Percentiles rank a stretch among this genome's conserved stretches.
phyloP scores from a whole-genome alignment of 768 basidiomycete genomes.

The Tylopilus cervinicoccineus region DNA sequence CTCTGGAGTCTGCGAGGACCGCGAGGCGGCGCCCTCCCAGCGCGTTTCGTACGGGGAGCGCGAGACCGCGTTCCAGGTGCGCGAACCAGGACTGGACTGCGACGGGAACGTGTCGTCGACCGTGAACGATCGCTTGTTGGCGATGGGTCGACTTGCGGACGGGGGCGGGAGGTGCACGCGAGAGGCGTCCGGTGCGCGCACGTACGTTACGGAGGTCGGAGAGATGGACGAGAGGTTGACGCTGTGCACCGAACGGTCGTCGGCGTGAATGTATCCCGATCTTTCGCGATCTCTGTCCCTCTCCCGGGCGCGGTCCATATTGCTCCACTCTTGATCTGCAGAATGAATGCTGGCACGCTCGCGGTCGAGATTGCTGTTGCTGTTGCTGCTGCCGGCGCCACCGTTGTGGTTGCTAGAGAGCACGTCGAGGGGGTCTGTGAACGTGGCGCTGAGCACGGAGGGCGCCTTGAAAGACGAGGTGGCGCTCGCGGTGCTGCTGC shows the following conservation, averaged over 20 bases:
- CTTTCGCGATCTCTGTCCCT: slow-evolving; percentile 22
- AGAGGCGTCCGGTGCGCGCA: slow-evolving; percentile 10
- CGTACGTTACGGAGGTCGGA: slow-evolving; percentile 12
- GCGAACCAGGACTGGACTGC: slow-evolving; percentile 21
- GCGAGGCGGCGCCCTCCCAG: slow-evolving; percentile 24
- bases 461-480: slow-evolving; percentile 45
- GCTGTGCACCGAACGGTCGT: slow-evolving; percentile 21
- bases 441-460: slow-evolving; percentile 37
- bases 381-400: not conserved
- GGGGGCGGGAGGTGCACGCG: slow-evolving; percentile 21
- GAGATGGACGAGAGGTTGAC: slow-evolving; percentile 7
- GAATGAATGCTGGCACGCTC: slow-evolving; percentile 26
- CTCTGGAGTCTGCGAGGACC: slow-evolving; percentile 30
- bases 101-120: slow-evolving; percentile 22
- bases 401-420: not conserved
- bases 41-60: slow-evolving; percentile 28
- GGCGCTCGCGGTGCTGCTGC: slow-evolving; percentile 48
- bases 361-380: slow-evolving; percentile 11
- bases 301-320: slow-evolving; percentile 23
- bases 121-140: slow-evolving; percentile 26
- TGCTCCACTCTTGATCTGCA: slow-evolving; percentile 28
- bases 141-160: slow-evolving; percentile 32
- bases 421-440: slow-evolving; percentile 26
- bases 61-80: slow-evolving; percentile 16
- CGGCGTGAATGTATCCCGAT: slow-evolving; percentile 12